Percentiles rank a stretch among this genome's conserved stretches.
Evolutionary conservation across 202 grass and related monocot species (phyloP).

Genomic region (Schoenoplectus tabernaemontani): DNA sequence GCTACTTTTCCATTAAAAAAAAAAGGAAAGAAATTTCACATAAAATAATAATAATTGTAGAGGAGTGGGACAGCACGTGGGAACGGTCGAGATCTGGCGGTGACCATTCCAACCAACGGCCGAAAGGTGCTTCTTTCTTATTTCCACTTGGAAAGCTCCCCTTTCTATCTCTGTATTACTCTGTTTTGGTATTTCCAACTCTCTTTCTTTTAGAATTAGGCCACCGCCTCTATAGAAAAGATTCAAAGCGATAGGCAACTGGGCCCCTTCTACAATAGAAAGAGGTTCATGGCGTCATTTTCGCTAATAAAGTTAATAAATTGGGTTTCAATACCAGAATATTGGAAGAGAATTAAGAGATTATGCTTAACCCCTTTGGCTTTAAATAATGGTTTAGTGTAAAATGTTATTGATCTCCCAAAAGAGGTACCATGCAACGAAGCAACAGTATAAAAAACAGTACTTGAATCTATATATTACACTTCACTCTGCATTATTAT

Average conservation of each 20-base stretch:
- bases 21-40: background rate
- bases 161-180: background rate
- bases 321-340: slow-evolving; percentile 4
- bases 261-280: background rate
- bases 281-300: slow-evolving; percentile 4
- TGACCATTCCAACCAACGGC: slow-evolving; percentile 40
- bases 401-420: background rate
- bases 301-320: background rate
- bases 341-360: background rate
- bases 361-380: slow-evolving; percentile 3
- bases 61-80: slow-evolving; percentile 2
- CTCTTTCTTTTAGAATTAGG: slow-evolving; percentile 3
- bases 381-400: background rate
- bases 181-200: background rate
- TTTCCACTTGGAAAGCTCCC: slow-evolving; percentile 24
- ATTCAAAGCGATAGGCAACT: background rate
- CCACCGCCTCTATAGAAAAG: slow-evolving; percentile 9
- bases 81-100: slow-evolving; percentile 15
- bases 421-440: background rate
- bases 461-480: background rate
- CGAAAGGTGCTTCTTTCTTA: slow-evolving; percentile 40
- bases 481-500: background rate
- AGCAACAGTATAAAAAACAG: background rate
- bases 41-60: background rate
- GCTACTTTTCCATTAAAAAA: background rate